Conservation (phyloP, 352 stramenopile species). For the Phytophthora sojae region DNA sequence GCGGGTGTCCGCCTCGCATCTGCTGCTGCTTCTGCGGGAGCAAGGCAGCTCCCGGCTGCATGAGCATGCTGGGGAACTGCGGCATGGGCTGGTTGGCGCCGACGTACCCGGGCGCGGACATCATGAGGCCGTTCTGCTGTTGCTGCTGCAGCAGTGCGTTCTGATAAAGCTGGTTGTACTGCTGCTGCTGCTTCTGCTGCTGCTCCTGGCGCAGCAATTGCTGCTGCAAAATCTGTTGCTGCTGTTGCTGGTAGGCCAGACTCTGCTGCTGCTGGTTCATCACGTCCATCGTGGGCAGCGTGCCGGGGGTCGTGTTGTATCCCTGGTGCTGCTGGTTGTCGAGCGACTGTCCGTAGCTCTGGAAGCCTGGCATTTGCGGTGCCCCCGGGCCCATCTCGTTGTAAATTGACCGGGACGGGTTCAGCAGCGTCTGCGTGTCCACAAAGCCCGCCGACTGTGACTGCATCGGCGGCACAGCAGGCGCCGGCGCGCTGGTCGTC, state of each 20-base stretch:
- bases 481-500: constrained; percentile 10
- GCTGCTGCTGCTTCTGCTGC: constrained; percentile 60
- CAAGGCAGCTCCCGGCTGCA: constrained; percentile 58
- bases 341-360: constrained; percentile 40
- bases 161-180: constrained; percentile 72
- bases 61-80: constrained; percentile 68
- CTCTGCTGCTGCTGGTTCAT: constrained; percentile 50
- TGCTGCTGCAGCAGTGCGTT: constrained; percentile 54
- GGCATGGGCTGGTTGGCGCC: constrained; percentile 45
- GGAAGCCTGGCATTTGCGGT: constrained; percentile 29
- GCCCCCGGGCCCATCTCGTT: constrained; percentile 41
- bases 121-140: constrained; percentile 55
- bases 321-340: constrained; percentile 37
- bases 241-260: constrained; percentile 51
- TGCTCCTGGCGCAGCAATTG: constrained; percentile 67
- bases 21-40: constrained; percentile 55
- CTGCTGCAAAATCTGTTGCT: constrained; percentile 60
- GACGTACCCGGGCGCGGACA: constrained; percentile 40
- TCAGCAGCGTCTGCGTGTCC: constrained; percentile 73
- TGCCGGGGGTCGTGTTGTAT: constrained; percentile 35
- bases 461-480: background rate
- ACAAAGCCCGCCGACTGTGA: constrained; percentile 53
- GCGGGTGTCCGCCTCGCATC: constrained; percentile 34
- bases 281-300: constrained; percentile 37
- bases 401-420: constrained; percentile 65